Evolutionary conservation across 306 rosid species (phyloP), one percentile per base, ranked within the genome.

Genomic region (Gynostemma pentaphyllum): DNA sequence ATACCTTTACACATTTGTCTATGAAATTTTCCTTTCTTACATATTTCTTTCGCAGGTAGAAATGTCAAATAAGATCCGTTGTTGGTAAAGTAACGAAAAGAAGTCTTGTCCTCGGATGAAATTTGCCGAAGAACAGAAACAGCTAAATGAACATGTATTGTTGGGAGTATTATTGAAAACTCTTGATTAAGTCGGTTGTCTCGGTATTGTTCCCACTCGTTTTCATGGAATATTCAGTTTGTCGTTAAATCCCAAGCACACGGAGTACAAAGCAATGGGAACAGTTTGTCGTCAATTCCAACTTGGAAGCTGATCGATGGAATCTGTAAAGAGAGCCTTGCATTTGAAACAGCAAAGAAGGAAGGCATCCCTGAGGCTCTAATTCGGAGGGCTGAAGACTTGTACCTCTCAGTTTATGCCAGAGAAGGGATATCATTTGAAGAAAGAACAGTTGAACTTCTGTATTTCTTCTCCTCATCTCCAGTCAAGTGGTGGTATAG

Each of bases 81-180:
- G 61, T 92, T 54, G 62, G 73, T 28, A 87, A 87, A 64, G 81
- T 88, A 40, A 77, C 87, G 57, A 68, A 80, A 71, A 82, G 87
- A 75, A 92, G 96, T 75, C 96, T 92, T 19, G 88, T 92, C 67
- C 98, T 92, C 69, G 56, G 98, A 92, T 74, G 98, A 92, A 82
- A 88, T 92, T 64, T 92, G 98, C 72, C 83, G 98, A 28, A 96
- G 98, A 76, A 92, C 98, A 70, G 96, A 92, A 76, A 88, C 96
- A 14, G 92, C 89, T 2, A 92, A 92, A 75, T 96, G 98, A 47
- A 92, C 98, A 66, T 92, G 98, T 62, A 88, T 92, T 46, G 98
- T 96, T 5, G 98, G 98, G 56, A 84, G 98, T 75, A 79, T 92
- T 54, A 67, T 86, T 69, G 98, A 92, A n/a, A 84, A 73, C 80